These are phyloP conservation scores for Triticum turgidum DNA, from an alignment of 176 grass and related monocot genomes.

Conservation along the genomic window DNA sequence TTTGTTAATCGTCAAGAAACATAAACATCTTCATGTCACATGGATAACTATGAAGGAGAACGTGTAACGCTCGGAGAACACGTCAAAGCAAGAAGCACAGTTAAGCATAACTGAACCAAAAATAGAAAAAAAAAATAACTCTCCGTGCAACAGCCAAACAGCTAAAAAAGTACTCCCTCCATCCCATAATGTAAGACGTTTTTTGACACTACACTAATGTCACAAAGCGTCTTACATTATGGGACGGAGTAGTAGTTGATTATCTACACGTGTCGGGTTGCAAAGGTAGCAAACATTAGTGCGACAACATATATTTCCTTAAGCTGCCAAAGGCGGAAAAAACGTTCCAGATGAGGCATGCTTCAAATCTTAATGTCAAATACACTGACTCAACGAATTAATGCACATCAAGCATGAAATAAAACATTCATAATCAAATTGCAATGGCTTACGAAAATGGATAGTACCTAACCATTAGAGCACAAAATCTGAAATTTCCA, in stretches of 20 bases:
- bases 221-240: no score
- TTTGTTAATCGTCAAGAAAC: neutral
- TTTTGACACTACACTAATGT: no score
- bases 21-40: neutral
- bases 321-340: neutral
- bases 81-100: neutral
- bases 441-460: neutral
- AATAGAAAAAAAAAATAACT: neutral
- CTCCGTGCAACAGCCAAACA: neutral
- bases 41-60: neutral
- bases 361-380: neutral
- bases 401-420: neutral
- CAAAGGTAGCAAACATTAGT: neutral
- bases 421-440: slow-evolving; percentile 4
- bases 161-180: neutral
- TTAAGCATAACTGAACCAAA: neutral
- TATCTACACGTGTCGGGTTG: neutral
- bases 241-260: neutral
- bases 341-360: neutral
- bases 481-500: neutral
- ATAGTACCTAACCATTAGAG: neutral
- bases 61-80: neutral
- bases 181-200: no score
- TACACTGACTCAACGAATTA: neutral
- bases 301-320: neutral